Evolutionary conservation across 2,329 filamentous ascomycete species (phyloP).

Genomic region (Aschersonia sp.): DNA sequence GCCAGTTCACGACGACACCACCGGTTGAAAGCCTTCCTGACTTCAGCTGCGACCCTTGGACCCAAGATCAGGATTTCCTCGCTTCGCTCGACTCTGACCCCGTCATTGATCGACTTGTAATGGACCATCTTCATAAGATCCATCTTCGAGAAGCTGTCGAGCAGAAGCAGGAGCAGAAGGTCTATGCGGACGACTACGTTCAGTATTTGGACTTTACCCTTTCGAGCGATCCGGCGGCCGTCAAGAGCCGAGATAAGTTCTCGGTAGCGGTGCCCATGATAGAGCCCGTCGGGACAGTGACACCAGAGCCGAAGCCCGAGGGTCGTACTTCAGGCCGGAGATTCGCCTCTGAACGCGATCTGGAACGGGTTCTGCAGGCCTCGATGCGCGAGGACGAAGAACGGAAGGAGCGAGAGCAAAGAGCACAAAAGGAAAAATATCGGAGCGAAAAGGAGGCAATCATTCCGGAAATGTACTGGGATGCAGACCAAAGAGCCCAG

Average conservation of each 20-base stretch:
- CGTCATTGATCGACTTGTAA: slow-evolving; percentile 28
- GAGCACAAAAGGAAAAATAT: slow-evolving; percentile 52
- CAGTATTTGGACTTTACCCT: slow-evolving; percentile 40
- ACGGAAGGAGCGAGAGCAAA: slow-evolving; percentile 49
- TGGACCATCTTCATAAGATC: slow-evolving; percentile 28
- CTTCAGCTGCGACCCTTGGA: slow-evolving; percentile 31
- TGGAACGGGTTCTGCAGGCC: slow-evolving; percentile 57
- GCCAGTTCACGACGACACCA: slow-evolving; percentile 38
- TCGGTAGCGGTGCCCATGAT: slow-evolving; percentile 21
- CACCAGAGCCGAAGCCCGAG: slow-evolving; percentile 43
- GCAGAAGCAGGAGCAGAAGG: slow-evolving; percentile 23
- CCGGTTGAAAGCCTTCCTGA: slow-evolving; percentile 38
- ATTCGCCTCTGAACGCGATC: slow-evolving; percentile 58
- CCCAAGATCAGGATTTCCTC: slow-evolving; percentile 29
- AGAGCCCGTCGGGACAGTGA: slow-evolving; percentile 19
- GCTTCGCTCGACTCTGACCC: slow-evolving; percentile 24
- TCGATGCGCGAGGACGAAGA: slow-evolving; percentile 60
- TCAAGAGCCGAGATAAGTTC: slow-evolving; percentile 41
- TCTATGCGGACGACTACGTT: slow-evolving; percentile 33
- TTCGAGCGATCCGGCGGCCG: slow-evolving; percentile 38
- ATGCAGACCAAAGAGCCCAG: slow-evolving; percentile 41
- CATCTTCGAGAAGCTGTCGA: slow-evolving; percentile 19
- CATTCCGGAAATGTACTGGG: slow-evolving; percentile 57
- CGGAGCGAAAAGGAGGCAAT: slow-evolving; percentile 65
- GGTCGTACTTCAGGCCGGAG: slow-evolving; percentile 37